Evolutionary conservation across 331 rosid species (phyloP), one percentile per base, ranked within the genome.

Genomic region (Arachis monticola): DNA sequence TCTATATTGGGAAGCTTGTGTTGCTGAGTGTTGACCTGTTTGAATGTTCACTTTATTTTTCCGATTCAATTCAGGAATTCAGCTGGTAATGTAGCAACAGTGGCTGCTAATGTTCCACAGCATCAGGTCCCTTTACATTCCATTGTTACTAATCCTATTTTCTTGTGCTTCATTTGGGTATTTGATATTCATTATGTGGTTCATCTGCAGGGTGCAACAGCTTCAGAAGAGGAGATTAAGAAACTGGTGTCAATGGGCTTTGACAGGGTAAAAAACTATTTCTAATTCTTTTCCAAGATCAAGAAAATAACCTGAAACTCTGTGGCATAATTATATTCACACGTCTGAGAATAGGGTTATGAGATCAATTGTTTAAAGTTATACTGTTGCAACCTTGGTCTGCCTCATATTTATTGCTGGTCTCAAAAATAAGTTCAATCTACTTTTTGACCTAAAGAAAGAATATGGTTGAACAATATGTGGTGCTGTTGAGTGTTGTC

Each of bases 181-280:
- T 72, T 77, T 53, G 63, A 48, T 73, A 48, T 60, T 88, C 40
- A 17, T 42, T 65, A 53, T 69, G 66, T 64, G 40, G 40, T 48
- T 22, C 55, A 57, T 42, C 79, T 83, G 84, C 93, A 91, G 97
- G 89, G 76, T 41, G 75, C 83, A 73, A 88, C 76, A 67, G 88
- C 74, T 80, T 83, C 96, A 13, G 97, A 94, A 31, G 99, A 83
- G 80, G 87, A 87, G 80, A 85, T 90, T 70, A 88, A 82, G 53
- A 87, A 86, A 60, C 93, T 94, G 68, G 93, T 94, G 61, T 55
- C 96, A 13, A 94, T 94, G 99, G 99, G 99, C 63, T 94, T 94
- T 86, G 99, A 92, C 70, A 94, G 83, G 97, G 99, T 94, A 87
- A 82, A 35, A 35, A 40, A 60, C 6, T 73, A 52, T 41, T 63